Base-by-base conservation (phyloP, 345 rosid species). In the Citrus inodora region DNA sequence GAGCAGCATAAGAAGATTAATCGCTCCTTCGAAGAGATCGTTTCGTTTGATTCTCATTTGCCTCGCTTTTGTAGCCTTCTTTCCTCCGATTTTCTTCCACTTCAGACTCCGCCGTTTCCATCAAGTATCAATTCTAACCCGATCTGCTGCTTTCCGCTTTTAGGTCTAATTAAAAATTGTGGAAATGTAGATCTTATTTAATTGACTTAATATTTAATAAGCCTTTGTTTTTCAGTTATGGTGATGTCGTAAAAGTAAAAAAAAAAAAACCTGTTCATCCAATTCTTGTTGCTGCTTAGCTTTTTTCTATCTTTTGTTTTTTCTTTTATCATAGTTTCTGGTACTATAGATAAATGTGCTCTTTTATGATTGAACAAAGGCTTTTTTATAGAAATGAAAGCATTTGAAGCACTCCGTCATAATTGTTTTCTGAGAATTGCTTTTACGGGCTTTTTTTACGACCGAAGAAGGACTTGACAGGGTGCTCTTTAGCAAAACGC, bases 41-140 rank as follows among this genome's bases (percentile, higher is more conserved):
- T 86, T 89, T 79, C 90, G 92, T 63, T 48, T 80, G 63, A 81
- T 95, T 71, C 88, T 95, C 40, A 75, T 90, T 19, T 40, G 67
- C 33, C 90, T 96, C 9, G 89, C 83, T 27, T 84, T 91, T 81
- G 32, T 91, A 75, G 95, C 99, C 38, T 73, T 92, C 67, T 73
- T 88, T 67, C 99, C 99, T 75, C 99, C 97, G 13, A 60, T 94
- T 80, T 88, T 86, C 87, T 94, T 96, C 90, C 98, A 96, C 83
- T 79, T 94, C 85, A 86, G 89, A 62, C 97, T 96, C 81, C 91
- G 93, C 53, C 86, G 87, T 76, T 79, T 91, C 78, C 92, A 91
- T 38, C 92, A 90, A 82, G 97, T 87, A 65, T 48, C 51, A n/a
- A 13, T 69, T 46, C 27, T 30, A 51, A 71, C 27, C 3, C 9